Evolutionary conservation across 805 yeast species (phyloP).

Genomic region (Saturnispora sekii): DNA sequence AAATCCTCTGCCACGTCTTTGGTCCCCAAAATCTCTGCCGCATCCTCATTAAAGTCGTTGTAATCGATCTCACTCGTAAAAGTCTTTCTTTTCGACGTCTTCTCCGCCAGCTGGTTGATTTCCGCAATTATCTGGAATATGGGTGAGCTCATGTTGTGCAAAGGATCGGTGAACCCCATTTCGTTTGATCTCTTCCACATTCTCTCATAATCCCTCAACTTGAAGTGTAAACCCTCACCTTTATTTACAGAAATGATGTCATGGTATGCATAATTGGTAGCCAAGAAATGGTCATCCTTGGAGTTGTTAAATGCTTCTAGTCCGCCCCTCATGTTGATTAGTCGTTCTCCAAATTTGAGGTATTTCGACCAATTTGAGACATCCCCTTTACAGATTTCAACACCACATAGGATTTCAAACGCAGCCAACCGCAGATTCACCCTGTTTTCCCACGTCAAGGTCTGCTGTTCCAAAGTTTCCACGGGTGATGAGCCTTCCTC

Average conservation of each 20-base stretch:
- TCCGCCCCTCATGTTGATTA: conserved; percentile 57
- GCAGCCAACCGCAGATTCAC: conserved; percentile 48
- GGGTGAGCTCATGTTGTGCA: conserved; percentile 64
- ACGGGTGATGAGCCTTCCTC: conserved; percentile 11
- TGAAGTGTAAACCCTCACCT: conserved; percentile 57
- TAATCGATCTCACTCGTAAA: conserved; percentile 28
- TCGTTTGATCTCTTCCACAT: conserved; percentile 33
- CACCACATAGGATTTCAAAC: conserved; percentile 61
- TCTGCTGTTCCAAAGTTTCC: conserved; percentile 7
- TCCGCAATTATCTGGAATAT: conserved; percentile 60
- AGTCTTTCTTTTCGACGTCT: conserved; percentile 19
- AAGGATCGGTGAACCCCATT: conserved; percentile 48
- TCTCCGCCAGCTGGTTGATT: conserved; percentile 44
- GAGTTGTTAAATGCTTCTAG: conserved; percentile 38
- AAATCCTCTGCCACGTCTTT: conserved; percentile 15
- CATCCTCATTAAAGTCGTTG: too few relatives aligned
- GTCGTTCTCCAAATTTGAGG: conserved; percentile 54
- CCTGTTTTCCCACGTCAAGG: conserved; percentile 24
- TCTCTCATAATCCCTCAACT: conserved; percentile 47
- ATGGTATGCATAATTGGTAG: conserved; percentile 73
- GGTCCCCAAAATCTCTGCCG: too few relatives aligned
- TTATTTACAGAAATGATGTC: conserved; percentile 60
- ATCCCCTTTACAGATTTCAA: conserved; percentile 77
- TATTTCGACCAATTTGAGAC: conserved; percentile 65
- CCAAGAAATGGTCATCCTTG: conserved; percentile 60